Conservation (phyloP, 352 stramenopile species). For the Phytophthora multivora region DNA sequence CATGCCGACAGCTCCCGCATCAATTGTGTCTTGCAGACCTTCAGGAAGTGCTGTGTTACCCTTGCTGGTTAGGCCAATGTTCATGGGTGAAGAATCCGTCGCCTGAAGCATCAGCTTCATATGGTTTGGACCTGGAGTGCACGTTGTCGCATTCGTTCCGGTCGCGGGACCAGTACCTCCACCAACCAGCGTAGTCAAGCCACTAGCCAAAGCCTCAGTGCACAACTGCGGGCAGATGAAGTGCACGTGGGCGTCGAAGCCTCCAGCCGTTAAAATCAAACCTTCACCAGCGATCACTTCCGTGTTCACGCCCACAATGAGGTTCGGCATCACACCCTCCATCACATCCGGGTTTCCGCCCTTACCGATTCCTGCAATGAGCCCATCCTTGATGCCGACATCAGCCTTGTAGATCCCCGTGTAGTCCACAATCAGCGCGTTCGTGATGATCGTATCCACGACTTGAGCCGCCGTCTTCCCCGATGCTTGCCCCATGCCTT, state of each 20-base stretch:
- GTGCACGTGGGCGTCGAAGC: constrained; percentile 96
- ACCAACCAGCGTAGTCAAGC: constrained; percentile 93
- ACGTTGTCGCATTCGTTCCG: constrained; percentile 97
- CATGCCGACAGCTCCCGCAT: constrained; percentile 92
- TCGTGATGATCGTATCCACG: constrained; percentile 97
- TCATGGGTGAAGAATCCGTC: constrained; percentile 93
- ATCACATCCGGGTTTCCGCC: constrained; percentile 98
- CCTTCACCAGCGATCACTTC: constrained; percentile 97
- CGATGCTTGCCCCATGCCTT: constrained; percentile 80
- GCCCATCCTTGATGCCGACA: constrained; percentile 93
- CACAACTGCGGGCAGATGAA: constrained; percentile 96
- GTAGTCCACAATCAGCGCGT: constrained; percentile 96
- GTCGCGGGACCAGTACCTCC: constrained; percentile 92
- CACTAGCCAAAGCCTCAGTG: constrained; percentile 92
- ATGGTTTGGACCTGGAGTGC: constrained; percentile 93
- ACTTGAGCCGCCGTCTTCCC: constrained; percentile 51
- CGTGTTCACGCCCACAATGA: constrained; percentile 92
- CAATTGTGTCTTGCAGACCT: constrained; percentile 91
- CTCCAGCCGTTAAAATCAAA: constrained; percentile 95
- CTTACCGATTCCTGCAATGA: constrained; percentile 96
- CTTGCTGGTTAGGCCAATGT: constrained; percentile 98
- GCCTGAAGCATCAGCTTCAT: constrained; percentile 97
- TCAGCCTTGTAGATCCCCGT: constrained; percentile 97
- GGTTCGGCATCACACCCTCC: constrained; percentile 87
- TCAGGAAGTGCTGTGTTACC: constrained; percentile 91